These are phyloP conservation scores for Trichoderma orchidacearum DNA, from an alignment of 495 filamentous ascomycete species.

Conservation along the genomic window DNA sequence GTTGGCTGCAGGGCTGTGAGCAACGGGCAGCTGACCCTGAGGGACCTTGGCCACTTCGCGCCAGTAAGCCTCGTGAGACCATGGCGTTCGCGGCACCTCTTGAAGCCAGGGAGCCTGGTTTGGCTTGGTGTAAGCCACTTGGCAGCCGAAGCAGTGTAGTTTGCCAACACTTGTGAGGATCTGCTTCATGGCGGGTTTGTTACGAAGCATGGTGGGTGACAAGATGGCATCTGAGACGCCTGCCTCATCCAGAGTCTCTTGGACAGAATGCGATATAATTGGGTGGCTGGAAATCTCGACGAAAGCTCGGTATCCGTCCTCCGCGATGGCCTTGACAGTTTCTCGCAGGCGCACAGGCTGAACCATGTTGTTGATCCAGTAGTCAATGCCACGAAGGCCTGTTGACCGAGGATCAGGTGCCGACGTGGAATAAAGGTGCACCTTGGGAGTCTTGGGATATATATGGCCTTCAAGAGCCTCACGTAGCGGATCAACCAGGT, in stretches of 20 bases:
- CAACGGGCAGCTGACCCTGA: background rate
- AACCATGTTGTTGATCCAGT: constrained; percentile 13
- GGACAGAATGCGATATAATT: constrained; percentile 18
- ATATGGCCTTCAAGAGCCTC: background rate
- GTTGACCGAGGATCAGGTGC: constrained; percentile 2
- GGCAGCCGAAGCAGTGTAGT: background rate
- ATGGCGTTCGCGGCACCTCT: background rate
- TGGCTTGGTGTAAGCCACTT: background rate
- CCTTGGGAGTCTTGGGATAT: background rate
- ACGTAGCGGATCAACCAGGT: background rate
- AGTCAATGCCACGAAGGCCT: constrained; percentile 9
- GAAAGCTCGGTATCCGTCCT: constrained; percentile 22
- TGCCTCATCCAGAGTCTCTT: constrained; percentile 12
- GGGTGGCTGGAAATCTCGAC: constrained; percentile 13
- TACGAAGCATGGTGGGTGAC: background rate
- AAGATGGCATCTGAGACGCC: background rate
- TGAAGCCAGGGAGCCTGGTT: background rate
- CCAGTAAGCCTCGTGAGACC: background rate
- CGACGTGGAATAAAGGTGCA: background rate
- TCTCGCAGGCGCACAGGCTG: constrained; percentile 15
- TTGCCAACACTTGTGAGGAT: background rate
- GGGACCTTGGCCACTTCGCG: background rate
- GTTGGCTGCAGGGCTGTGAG: background rate
- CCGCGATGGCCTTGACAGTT: constrained; percentile 19
- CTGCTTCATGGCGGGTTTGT: background rate